Conservation (phyloP, 495 filamentous ascomycete genomes). For the Penicillium ucsense region DNA sequence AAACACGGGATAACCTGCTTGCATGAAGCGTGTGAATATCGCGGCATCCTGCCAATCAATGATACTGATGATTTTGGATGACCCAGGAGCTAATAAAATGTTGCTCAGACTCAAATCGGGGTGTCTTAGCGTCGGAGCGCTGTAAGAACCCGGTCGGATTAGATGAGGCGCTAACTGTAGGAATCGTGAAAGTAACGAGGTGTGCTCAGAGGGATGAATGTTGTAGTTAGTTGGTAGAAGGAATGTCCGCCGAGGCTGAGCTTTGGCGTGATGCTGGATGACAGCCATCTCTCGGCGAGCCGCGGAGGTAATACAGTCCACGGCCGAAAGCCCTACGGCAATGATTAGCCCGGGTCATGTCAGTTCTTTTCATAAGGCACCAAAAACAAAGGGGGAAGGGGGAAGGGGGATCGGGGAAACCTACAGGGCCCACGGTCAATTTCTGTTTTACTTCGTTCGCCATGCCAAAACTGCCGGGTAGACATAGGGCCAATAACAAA, state of each 20-base stretch:
- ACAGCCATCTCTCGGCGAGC: conserved; percentile 24
- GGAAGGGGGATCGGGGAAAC: conserved; percentile 5
- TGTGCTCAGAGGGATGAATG: conserved; percentile 20
- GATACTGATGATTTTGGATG: conserved; percentile 23
- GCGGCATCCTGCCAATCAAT: conserved; percentile 28
- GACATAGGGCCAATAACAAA: conserved; percentile 30
- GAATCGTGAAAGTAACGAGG: conserved; percentile 20
- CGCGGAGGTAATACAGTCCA: conserved; percentile 22
- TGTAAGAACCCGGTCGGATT: conserved; percentile 11
- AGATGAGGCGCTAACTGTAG: conserved; percentile 22
- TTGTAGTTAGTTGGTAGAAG: conserved; percentile 23
- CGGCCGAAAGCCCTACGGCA: conserved; percentile 19
- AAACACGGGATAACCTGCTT: conserved; percentile 31
- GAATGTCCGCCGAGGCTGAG: conserved; percentile 24
- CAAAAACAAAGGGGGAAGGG: not conserved
- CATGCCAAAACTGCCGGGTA: conserved; percentile 29
- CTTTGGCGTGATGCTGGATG: conserved; percentile 19
- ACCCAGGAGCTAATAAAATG: conserved; percentile 22
- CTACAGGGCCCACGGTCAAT: conserved; percentile 32
- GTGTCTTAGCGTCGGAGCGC: conserved; percentile 21
- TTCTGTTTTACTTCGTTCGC: conserved; percentile 18
- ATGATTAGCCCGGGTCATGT: conserved; percentile 10
- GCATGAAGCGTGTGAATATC: conserved; percentile 23
- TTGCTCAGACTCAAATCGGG: conserved; percentile 25
- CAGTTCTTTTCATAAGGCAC: not conserved